Percentiles rank a stretch among this genome's conserved stretches.
Conservation (phyloP, 1,139 yeast species). For the Groenewaldozyma auringiensis region DNA sequence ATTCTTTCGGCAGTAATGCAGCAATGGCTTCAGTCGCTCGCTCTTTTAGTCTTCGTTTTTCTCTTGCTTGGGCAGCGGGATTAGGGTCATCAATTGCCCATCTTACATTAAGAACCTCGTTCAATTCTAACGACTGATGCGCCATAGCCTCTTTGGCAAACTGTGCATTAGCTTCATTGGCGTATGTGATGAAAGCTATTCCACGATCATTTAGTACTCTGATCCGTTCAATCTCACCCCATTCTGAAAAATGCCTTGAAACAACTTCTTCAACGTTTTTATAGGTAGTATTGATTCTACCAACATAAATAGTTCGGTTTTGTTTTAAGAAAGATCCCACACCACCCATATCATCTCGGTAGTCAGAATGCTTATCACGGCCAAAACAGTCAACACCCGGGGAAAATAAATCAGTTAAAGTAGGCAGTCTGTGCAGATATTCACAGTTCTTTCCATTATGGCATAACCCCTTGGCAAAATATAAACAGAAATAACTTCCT, state of each 20-base stretch:
- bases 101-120: conserved; percentile 60
- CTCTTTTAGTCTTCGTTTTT: conserved; percentile 33
- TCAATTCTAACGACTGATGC: conserved; percentile 60
- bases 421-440: conserved; percentile 72
- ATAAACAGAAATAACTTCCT: conserved; percentile 56
- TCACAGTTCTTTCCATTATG: conserved; percentile 67
- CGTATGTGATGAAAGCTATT: conserved; percentile 74
- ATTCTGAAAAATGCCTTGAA: conserved; percentile 55
- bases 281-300: conserved; percentile 44
- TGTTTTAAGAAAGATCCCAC: conserved; percentile 71
- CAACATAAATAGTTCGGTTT: conserved; percentile 72
- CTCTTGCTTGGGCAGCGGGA: conserved; percentile 54
- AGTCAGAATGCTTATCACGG: conserved; percentile 72
- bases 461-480: conserved; percentile 87
- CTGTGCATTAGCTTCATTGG: conserved; percentile 68
- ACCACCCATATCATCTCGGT: conserved; percentile 92
- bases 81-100: conserved; percentile 93
- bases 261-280: conserved; percentile 38
- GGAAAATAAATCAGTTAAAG: conserved; percentile 40
- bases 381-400: conserved; percentile 88
- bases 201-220: conserved; percentile 55
- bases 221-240: conserved; percentile 68
- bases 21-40: conserved; percentile 36
- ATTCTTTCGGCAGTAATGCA: conserved; percentile 27
- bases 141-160: conserved; percentile 59